Base-by-base conservation (phyloP, 2,329 filamentous ascomycete genomes). In the Scleromitrula shiraiana region DNA sequence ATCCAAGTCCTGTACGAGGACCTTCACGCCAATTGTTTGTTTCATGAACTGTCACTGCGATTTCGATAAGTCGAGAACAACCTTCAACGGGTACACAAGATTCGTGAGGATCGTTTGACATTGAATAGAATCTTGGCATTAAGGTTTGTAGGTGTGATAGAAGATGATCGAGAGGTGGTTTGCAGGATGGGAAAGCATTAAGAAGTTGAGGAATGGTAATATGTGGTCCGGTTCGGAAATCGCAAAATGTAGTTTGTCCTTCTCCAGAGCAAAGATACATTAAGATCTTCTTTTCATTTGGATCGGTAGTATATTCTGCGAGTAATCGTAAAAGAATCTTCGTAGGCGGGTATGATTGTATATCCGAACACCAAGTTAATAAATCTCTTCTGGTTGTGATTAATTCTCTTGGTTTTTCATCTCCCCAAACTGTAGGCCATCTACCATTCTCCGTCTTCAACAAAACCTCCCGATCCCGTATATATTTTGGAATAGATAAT, bases 361-460 rank as follows among this genome's bases (percentile, higher is more conserved):
- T 80, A 65, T 98, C 93, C 22, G 85, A 83, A 64, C 90, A 96
- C 93, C 93, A 98, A 8, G 85, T 95, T 47, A 98, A 73, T n/a
- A 98, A 73, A 64, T 95, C 91, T 41, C 91, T 78, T 40, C 91
- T 82, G 0, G 90, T 97, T 3, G 91, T 95, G 48, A 90, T 73
- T n/a, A 98, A 73, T 64, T 93, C 83, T 49, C 93, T 80, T 6
- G 90, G 69, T 66, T 86, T 70, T 17, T 97, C 91, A 2, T 95
- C 88, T 35, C 91, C 93, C 93, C 93, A 98, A 41, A 98, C 94
- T 0, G 93, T 98, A 4, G 93, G 93, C 91, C 91, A 98, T 41
- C 93, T 78, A 27, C 91, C 91, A 52, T 75, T 78, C 29, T 76
- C 80, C 0, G 93, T 97, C 65, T 82, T 82, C 57, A 97, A 70